Conservation (phyloP, 768 basidiomycete genomes). For the Leccinum variicolor region DNA sequence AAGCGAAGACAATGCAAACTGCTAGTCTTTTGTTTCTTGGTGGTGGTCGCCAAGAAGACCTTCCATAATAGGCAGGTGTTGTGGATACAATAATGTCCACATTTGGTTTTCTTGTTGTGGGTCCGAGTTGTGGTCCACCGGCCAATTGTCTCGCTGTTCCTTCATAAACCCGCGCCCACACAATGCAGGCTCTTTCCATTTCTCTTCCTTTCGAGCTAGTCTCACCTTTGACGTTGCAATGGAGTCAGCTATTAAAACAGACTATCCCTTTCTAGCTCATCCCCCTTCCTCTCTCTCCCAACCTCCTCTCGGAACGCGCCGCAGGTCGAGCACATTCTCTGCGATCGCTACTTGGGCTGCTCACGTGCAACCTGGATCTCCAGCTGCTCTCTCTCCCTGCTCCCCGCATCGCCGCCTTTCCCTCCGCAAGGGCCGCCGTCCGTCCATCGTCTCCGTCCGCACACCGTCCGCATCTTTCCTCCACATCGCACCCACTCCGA, state of each 20-base stretch:
- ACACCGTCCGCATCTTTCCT: constrained; percentile 47
- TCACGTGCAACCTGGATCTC: constrained; percentile 67
- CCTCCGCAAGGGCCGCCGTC: constrained; percentile 25
- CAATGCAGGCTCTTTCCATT: background rate
- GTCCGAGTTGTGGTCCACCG: background rate
- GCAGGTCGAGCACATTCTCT: constrained; percentile 44
- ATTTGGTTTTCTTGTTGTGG: constrained; percentile 20
- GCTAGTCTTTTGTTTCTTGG: background rate
- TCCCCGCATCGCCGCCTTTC: constrained; percentile 39
- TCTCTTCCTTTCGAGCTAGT: background rate
- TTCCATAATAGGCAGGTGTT: constrained; percentile 23
- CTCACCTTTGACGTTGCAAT: constrained; percentile 8
- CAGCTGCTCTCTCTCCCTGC: constrained; percentile 40
- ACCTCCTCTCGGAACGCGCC: constrained; percentile 6
- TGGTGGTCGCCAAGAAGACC: background rate
- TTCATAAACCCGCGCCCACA: constrained; percentile 13
- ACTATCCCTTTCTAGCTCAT: constrained; percentile 43
- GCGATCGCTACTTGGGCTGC: constrained; percentile 61
- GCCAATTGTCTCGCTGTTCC: constrained; percentile 20
- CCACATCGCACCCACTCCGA: constrained; percentile 41
- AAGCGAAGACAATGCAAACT: background rate
- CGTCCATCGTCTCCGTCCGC: constrained; percentile 39
- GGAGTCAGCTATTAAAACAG: constrained; percentile 13
- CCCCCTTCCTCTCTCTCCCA: constrained; percentile 37
- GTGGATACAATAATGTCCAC: constrained; percentile 18